Evolutionary conservation across 768 basidiomycete genomes (phyloP), one percentile per base, ranked within the genome.

Genomic region (Amanita rubescens): DNA sequence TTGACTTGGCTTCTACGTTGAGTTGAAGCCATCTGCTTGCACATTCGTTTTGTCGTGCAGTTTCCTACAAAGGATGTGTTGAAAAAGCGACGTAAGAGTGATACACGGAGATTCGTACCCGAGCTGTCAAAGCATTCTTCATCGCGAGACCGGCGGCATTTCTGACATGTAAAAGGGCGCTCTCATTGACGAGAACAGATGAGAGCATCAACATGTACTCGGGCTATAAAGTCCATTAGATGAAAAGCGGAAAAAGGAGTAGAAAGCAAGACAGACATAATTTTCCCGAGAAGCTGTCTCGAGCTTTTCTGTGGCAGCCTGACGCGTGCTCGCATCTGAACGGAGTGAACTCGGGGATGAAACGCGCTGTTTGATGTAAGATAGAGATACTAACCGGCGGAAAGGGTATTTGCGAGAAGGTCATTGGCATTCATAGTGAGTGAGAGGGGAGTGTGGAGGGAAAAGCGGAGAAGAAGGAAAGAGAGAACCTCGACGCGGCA

Each of bases 131-230:
- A 56, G 93, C 81, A 69, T 99, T 99, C 81, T 98, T 99, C 70
- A 99, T 75, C 17, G 95, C 94, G 49, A 99, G 77, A 67, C 92
- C 94, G 20, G 96, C 94, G n/a, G 95, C 94, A 65, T 90, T 95
- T 60, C 96, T 79, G 49, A 94, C 81, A 67, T 92, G 85, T 32
- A 84, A 63, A 12, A 78, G 74, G 5, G 78, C 79, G 41, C 58
- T 72, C 66, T 94, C 91, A 60, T 92, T 86, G 25, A 84, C 82
- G 44, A 99, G 80, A 59, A 93, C 90, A 15, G 80, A 71, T 15
- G 90, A 86, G 57, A 99, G 84, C 78, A 90, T 92, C 65, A 85
- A 67, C 82, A 97, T 87, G 75, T 98, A 99, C 60, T 84, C 85
- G 56, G 90, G 88, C 94, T 95, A 71, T 44, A 71, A 62, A 38